Evolutionary conservation across 495 filamentous ascomycete genomes (phyloP), one percentile per base, ranked within the genome.

Genomic region (Tuber umbilicatum): DNA sequence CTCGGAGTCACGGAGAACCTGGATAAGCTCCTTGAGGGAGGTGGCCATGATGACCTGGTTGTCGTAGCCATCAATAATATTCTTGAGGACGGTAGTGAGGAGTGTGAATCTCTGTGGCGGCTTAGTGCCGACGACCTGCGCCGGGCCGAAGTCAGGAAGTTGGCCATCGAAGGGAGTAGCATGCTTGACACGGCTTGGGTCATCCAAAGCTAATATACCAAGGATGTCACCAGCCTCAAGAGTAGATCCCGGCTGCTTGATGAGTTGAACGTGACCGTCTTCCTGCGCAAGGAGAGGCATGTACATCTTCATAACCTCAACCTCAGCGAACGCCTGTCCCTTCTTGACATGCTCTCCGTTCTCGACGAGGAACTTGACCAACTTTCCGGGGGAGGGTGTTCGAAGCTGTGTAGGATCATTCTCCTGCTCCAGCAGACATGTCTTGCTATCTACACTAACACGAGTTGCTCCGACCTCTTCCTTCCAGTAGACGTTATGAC

Each of bases 221-320:
- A 99, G 90, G 76, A 98, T 98, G 80, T 99, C 95, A 82, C 95
- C 95, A 81, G 95, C 95, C 84, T 97, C 94, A 43, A 99, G 91
- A n/a, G 93, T 95, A 31, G 95, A 93, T 80, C 95, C 95, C 72
- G 96, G 96, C 85, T 98, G 95, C 89, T 99, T 99, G 87, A 99
- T 97, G 81, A 98, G 88, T 85, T 97, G 94, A 68, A 99, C 96
- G 73, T 94, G 90, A 85, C 95, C 95, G 78, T 97, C 96, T 84
- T 99, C 95, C 84, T 94, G 91, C n/a, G 95, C 91, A 73, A 99
- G 87, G 72, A 99, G 88, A 80, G 95, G 95, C 95, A 99, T 99
- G 86, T 97, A 98, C 95, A 99, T 99, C 88, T 99, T 99, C 95
- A 99, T 99, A 84, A 99, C 96, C 84, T 99, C 95, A 72, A 99